A percentile compares a stretch with the other conserved stretches of the same genome.
These are phyloP conservation scores for Phytophthora pini DNA, from an alignment of 352 stramenopile genomes.

Conservation along the genomic window DNA sequence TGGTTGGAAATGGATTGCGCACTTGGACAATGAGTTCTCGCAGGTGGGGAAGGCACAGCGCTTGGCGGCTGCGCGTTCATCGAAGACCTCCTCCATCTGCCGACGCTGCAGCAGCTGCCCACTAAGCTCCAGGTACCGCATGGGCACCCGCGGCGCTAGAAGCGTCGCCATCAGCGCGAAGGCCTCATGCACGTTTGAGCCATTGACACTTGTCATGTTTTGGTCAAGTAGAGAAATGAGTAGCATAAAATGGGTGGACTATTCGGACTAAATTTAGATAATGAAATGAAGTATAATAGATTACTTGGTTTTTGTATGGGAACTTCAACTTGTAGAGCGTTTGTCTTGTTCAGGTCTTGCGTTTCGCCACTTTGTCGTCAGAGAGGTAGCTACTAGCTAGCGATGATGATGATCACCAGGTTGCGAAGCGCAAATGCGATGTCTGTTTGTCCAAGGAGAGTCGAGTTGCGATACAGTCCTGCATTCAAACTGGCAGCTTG, in stretches of 20 bases:
- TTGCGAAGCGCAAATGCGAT: too few species aligned
- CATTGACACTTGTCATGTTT: constrained; percentile 38
- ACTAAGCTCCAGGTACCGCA: constrained; percentile 75
- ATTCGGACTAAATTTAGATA: constrained; percentile 1
- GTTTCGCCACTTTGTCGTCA: too few species aligned
- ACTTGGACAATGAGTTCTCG: constrained; percentile 58
- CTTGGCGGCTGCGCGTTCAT: constrained; percentile 72
- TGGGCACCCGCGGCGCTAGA: constrained; percentile 63
- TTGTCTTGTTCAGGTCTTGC: too few species aligned
- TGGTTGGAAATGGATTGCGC: constrained; percentile 25
- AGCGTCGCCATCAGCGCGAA: constrained; percentile 86
- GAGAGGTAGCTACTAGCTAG: too few species aligned
- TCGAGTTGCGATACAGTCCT: too few species aligned
- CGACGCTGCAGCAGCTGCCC: constrained; percentile 73
- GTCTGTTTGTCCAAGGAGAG: too few species aligned
- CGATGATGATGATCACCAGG: too few species aligned
- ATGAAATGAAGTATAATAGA: background rate
- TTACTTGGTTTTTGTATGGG: constrained; percentile 8
- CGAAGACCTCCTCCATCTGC: constrained; percentile 85
- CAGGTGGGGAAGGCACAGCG: constrained; percentile 83
- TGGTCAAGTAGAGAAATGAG: background rate
- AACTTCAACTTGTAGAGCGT: constrained; percentile 11
- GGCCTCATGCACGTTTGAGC: constrained; percentile 77
- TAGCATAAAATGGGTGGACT: constrained; percentile 1
- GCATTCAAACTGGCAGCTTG: too few species aligned